phyloP scores from a whole-genome alignment of 108 stramenopile species.

The Skeletonema potamos region DNA sequence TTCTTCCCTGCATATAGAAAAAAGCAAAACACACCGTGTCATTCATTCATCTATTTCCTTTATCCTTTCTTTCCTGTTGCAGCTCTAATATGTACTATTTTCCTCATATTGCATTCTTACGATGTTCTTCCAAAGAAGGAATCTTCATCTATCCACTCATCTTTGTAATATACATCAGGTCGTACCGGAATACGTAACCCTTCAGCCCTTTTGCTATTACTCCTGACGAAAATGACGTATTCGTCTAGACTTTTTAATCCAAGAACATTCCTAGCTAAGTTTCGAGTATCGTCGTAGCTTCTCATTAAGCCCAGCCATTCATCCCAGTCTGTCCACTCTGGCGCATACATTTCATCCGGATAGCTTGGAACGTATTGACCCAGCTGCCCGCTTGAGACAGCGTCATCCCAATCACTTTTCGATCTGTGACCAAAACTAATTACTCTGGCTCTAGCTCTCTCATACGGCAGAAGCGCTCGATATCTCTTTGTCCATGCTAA shows the following conservation, averaged over 20 bases:
- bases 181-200: conserved; percentile 64
- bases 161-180: conserved; percentile 62
- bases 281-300: conserved; percentile 56
- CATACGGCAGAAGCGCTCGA: conserved; percentile 57
- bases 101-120: conserved; percentile 9
- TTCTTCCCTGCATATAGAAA: too few relatives aligned
- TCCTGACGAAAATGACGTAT: conserved; percentile 52
- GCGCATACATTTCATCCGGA: conserved; percentile 76
- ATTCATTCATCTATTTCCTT: too few relatives aligned
- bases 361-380: conserved; percentile 56
- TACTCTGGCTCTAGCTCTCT: conserved; percentile 46
- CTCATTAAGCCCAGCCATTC: conserved; percentile 76
- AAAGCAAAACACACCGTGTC: too few relatives aligned
- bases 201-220: conserved; percentile 56
- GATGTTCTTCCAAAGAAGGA: conserved; percentile 50
- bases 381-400: conserved; percentile 46
- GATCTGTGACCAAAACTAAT: conserved; percentile 60
- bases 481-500: conserved; percentile 66
- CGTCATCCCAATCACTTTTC: conserved; percentile 74
- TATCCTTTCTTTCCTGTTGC: conserved; percentile 25
- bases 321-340: conserved; percentile 72
- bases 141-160: conserved; percentile 59
- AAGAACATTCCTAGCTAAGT: conserved; percentile 47
- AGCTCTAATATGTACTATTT: conserved; percentile 57
- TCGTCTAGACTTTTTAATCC: conserved; percentile 50